Evolutionary conservation across 768 basidiomycete species (phyloP), one percentile per base, ranked within the genome.

Genomic region (Lactarius quietus): DNA sequence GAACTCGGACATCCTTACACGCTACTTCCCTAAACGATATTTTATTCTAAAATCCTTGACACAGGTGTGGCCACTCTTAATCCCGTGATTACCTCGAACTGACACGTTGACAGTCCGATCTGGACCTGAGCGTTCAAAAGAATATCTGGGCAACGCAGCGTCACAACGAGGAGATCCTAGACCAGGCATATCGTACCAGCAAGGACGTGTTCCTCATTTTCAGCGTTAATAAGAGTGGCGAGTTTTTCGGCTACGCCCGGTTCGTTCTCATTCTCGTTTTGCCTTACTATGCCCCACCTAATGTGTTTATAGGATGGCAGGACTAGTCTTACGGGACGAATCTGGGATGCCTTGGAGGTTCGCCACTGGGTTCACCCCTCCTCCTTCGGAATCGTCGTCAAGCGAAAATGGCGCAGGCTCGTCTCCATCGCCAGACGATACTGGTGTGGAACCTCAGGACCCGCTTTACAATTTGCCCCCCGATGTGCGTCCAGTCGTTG

Each of bases 161-260:
- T 70, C 95, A 96, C 77, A 97, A 96, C 71, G 93, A 97, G 76
- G 86, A 85, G 10, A 86, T 96, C 56, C 79, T 97, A 18, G 94
- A 98, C 69, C 93, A 93, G 74, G 95, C 96, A 0, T 98, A 81
- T 75, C 86, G 95, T n/a, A 97, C 93, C 3, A 89, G 89, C 67
- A 82, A 84, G 68, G 91, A 95, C 29, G 95, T 98, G 4, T 90
- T 82, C 71, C 82, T 98, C 52, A 86, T 98, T 63, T 98, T 98
- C 70, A 85, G 94, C 39, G 96, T 92, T 20, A 98, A 98, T 77
- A 93, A 90, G 74, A 90, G 90, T 63, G 94, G 96, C 39, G 93
- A 93, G 74, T 98, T 97, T 73, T 97, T 90, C 71, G 95, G 95
- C 26, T 95, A 92, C 73, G 95, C 93, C 14, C 86, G 83, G 87